Conservation (phyloP, 2,329 filamentous ascomycete genomes). For the Hyphodiscus sp. region DNA sequence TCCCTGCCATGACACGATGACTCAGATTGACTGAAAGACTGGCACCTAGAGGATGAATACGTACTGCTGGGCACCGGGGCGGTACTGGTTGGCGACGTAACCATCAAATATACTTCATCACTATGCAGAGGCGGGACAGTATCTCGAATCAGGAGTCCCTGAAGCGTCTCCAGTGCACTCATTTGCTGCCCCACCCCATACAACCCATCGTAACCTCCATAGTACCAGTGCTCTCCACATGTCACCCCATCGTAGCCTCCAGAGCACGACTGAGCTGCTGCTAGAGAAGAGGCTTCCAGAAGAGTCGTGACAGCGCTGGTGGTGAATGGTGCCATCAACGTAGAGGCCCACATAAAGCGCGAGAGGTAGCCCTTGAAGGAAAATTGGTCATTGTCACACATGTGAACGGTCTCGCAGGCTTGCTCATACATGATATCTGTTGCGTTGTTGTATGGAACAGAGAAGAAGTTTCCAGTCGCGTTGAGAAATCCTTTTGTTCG, state of each 20-base stretch:
- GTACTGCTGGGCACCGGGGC: background rate
- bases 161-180: constrained; percentile 56
- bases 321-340: constrained; percentile 50
- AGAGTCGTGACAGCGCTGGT: constrained; percentile 39
- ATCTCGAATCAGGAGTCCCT: constrained; percentile 46
- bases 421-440: constrained; percentile 59
- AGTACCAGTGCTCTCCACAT: constrained; percentile 58
- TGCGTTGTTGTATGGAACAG: constrained; percentile 41
- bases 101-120: background rate
- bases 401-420: constrained; percentile 53
- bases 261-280: constrained; percentile 50
- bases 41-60: background rate
- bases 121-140: constrained; percentile 35
- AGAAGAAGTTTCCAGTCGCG: constrained; percentile 48
- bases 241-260: constrained; percentile 45
- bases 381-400: constrained; percentile 57
- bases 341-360: constrained; percentile 56
- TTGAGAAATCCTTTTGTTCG: constrained; percentile 47
- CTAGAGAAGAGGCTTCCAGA: constrained; percentile 46
- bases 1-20: background rate
- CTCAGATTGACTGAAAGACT: background rate
- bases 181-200: constrained; percentile 57
- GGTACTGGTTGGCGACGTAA: background rate
- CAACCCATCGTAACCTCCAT: constrained; percentile 47
- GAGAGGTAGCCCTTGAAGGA: constrained; percentile 64